These are phyloP conservation scores for Mycena rosella DNA, from an alignment of 768 basidiomycete species.

Conservation along the genomic window DNA sequence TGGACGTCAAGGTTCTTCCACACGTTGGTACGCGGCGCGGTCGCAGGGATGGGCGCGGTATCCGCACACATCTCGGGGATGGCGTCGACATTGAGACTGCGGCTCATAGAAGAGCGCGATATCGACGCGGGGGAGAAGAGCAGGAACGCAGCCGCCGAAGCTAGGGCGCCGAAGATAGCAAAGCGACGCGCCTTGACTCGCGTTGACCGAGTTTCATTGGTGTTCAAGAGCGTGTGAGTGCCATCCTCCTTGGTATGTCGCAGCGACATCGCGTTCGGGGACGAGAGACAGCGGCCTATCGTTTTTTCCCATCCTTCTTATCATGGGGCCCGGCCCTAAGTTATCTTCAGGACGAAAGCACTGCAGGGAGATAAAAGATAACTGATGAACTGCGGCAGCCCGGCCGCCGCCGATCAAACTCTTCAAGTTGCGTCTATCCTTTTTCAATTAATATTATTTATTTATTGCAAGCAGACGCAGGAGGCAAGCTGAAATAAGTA, in stretches of 20 bases:
- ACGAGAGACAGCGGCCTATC: constrained; percentile 5
- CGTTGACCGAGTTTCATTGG: neutral
- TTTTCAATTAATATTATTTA: too few species aligned
- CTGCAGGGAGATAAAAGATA: too few species aligned
- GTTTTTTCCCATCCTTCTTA: neutral
- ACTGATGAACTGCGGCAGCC: too few species aligned
- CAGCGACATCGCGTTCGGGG: constrained; percentile 18
- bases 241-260: constrained; percentile 19
- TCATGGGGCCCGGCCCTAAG: neutral
- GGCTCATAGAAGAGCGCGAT: constrained; percentile 12
- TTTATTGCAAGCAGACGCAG: too few species aligned
- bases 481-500: too few species aligned
- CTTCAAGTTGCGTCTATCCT: too few species aligned
- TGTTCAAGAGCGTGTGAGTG: too few species aligned
- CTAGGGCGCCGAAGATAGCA: constrained; percentile 17
- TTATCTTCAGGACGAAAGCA: too few species aligned
- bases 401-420: too few species aligned
- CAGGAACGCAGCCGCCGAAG: constrained; percentile 17
- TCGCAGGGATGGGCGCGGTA: constrained; percentile 24
- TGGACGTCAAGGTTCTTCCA: constrained; percentile 37
- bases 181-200: constrained; percentile 23
- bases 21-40: constrained; percentile 32
- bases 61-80: constrained; percentile 25
- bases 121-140: constrained; percentile 10
- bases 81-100: neutral